These are phyloP conservation scores for Diaporthe vaccinii DNA, from an alignment of 2,329 filamentous ascomycete species.

Conservation along the genomic window DNA sequence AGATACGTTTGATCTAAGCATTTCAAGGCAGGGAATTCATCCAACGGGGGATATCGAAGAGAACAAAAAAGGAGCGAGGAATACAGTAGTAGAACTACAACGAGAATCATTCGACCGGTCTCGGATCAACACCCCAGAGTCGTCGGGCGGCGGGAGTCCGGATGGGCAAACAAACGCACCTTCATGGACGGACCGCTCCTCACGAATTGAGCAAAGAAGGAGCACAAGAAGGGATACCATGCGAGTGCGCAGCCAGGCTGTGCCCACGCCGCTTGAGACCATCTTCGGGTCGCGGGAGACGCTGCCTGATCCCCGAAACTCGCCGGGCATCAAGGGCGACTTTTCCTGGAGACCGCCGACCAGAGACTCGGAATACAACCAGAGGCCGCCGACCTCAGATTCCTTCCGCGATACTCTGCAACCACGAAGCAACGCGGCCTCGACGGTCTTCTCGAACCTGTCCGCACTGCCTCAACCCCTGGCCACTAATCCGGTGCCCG, in stretches of 20 bases:
- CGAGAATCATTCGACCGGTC: slow-evolving; percentile 17
- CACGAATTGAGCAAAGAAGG: neutral
- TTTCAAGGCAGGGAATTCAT: slow-evolving; percentile 18
- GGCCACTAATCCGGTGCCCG: neutral
- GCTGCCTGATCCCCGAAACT: neutral
- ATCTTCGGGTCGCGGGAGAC: slow-evolving; percentile 29
- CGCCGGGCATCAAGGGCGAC: slow-evolving; percentile 10
- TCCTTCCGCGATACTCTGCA: slow-evolving; percentile 1
- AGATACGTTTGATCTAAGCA: slow-evolving; percentile 23
- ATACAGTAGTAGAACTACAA: neutral
- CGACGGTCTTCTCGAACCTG: slow-evolving; percentile 2
- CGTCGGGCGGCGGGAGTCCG: neutral
- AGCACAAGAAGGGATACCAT: neutral
- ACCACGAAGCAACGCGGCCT: slow-evolving; percentile 7
- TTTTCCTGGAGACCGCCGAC: slow-evolving; percentile 38
- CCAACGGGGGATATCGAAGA: neutral
- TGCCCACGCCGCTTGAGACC: slow-evolving; percentile 35
- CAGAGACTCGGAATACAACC: slow-evolving; percentile 6
- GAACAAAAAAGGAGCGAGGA: neutral
- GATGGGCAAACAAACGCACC: neutral
- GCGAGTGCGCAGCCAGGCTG: slow-evolving; percentile 28
- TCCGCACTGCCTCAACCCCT: slow-evolving; percentile 8
- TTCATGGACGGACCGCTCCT: neutral
- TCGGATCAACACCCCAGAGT: slow-evolving; percentile 26
- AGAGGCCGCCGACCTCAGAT: neutral